Evolutionary conservation across 73 alveolate species (phyloP), one percentile per base, ranked within the genome.

Genomic region (Blepharisma stoltei): DNA sequence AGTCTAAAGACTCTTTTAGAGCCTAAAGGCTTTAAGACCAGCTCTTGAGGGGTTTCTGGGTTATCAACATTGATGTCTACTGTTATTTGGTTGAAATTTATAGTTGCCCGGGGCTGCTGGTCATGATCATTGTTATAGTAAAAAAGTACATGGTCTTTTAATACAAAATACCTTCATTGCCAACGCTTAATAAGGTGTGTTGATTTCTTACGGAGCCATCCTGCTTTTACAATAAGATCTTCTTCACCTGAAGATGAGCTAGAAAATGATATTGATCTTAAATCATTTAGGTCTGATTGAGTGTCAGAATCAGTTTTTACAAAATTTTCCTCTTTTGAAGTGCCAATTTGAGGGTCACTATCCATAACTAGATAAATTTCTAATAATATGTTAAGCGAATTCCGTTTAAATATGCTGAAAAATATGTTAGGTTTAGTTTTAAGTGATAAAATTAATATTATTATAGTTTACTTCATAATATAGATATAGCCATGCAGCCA

Each of bases 181-280:
- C 79, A 69, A 18, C 79, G 11, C 20, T 44, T 44, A 25, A 69
- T 44, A 44, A 69, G 55, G 2, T 14, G 18, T 9, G 55, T 69
- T 0, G 79, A 38, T n/a, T 44, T 18, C 41, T 69, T 69, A 18
- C 27, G 65, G n/a, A 69, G 79, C 79, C 79, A 69, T 11, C 79
- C 79, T 38, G 32, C 32, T 38, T 38, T 69, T 1, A 18, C 38
- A 2, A 38, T n/a, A 18, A 60, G 73, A 1, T 23, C 65, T 60
- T 9, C 38, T 27, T 60, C 49, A 1, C 38, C 41, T 32, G 41
- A 32, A 32, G 41, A 32, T 32, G 41, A 32, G 41, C 41, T 32
- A 3, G 41, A 32, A 32, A 32, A 32, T 32, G 41, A 32, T 0
- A 32, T 32, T 32, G 41, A 32, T 32, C 41, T 32, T 32, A 32